A percentile compares a stretch with the other conserved stretches of the same genome.
phyloP scores from a whole-genome alignment of 805 yeast species.

The Kazachstania viticola region DNA sequence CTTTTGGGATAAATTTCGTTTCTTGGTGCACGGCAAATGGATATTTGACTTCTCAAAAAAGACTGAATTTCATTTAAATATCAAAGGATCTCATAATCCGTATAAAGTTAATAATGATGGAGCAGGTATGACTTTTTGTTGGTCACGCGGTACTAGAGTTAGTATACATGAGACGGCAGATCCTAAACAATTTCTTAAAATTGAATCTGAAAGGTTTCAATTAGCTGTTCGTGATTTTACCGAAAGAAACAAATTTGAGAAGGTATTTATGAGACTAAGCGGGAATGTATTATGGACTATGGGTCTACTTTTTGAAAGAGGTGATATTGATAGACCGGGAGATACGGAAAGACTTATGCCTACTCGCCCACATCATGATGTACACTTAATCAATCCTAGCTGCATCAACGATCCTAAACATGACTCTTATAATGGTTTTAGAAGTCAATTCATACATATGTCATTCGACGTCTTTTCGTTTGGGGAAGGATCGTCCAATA shows the following conservation, averaged over 20 bases:
- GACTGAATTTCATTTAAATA: slow-evolving; percentile 47
- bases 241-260: slow-evolving; percentile 25
- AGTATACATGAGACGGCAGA: slow-evolving; percentile 39
- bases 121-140: slow-evolving; percentile 54
- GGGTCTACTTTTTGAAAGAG: slow-evolving; percentile 66
- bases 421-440: slow-evolving; percentile 49
- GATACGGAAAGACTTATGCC: slow-evolving; percentile 33
- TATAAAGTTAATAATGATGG: slow-evolving; percentile 44
- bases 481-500: slow-evolving; percentile 38
- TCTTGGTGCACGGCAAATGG: slow-evolving; percentile 42
- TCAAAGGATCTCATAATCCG: slow-evolving; percentile 50
- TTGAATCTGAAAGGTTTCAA: slow-evolving; percentile 45
- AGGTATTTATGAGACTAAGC: slow-evolving; percentile 46
- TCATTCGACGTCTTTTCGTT: slow-evolving; percentile 30
- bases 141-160: slow-evolving; percentile 45
- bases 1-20: slow-evolving; percentile 59
- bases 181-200: slow-evolving; percentile 38
- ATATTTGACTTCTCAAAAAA: slow-evolving; percentile 33
- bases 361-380: slow-evolving; percentile 53
- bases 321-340: slow-evolving; percentile 29
- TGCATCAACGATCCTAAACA: slow-evolving; percentile 33
- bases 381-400: slow-evolving; percentile 46
- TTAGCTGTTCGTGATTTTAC: slow-evolving; percentile 41
- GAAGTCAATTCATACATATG: slow-evolving; percentile 54
- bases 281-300: slow-evolving; percentile 69